Conservation (phyloP, 1,284 basidiomycete genomes). For the Trichosporon asahii region DNA sequence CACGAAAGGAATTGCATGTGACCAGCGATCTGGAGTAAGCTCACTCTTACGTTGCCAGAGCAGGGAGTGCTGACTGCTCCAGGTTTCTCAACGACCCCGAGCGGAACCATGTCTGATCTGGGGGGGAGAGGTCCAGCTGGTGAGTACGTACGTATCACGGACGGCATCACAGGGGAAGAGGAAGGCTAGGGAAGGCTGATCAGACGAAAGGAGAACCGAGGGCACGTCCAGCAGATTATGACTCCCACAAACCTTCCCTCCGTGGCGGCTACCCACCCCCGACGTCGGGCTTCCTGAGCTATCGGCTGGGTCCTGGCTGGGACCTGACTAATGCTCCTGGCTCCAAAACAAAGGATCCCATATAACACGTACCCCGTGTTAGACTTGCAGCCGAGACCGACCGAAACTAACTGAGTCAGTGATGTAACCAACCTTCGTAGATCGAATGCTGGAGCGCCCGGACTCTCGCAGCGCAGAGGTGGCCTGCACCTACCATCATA, state of each 20-base stretch:
- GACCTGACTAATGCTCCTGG: neutral
- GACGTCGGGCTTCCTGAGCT: neutral
- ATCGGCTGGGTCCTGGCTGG: neutral
- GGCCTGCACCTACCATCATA: neutral
- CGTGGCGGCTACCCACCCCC: too few relatives aligned
- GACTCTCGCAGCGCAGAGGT: neutral
- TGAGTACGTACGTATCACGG: neutral
- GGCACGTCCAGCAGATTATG: neutral
- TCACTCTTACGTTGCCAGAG: neutral
- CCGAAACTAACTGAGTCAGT: neutral
- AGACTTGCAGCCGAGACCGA: neutral
- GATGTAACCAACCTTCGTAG: too few relatives aligned
- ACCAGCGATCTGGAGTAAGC: neutral
- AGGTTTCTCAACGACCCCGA: neutral
- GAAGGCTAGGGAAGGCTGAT: neutral
- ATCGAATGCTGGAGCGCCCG: neutral
- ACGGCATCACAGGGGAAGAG: neutral
- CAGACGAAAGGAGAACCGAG: neutral
- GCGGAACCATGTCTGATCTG: neutral
- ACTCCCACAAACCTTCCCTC: neutral
- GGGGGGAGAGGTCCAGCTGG: neutral
- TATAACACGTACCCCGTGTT: neutral
- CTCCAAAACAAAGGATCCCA: constrained; percentile 5
- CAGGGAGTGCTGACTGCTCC: neutral
- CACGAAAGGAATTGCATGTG: neutral